These are phyloP conservation scores for Tremellales sp. DNA, from an alignment of 1,284 basidiomycete species.

Conservation along the genomic window DNA sequence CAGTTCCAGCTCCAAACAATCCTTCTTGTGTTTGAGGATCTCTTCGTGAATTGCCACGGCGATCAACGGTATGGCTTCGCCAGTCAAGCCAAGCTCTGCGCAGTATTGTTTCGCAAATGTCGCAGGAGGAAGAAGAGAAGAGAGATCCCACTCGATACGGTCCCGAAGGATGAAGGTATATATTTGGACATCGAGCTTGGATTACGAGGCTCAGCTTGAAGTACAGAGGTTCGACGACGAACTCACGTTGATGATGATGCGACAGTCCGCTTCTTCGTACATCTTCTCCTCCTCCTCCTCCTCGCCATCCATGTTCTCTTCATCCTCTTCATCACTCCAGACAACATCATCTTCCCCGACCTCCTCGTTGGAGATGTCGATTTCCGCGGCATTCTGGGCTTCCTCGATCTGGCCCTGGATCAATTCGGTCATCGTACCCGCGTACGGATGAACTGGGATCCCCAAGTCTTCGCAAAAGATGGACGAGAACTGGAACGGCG, in stretches of 20 bases:
- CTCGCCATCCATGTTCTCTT: conserved; percentile 14
- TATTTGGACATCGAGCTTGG: conserved; percentile 95
- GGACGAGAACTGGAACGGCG: conserved; percentile 75
- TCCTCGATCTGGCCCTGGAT: conserved; percentile 90
- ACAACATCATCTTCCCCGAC: conserved; percentile 38
- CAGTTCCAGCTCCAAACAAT: conserved; percentile 88
- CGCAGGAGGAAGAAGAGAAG: conserved; percentile 86
- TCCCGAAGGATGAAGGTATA: conserved; percentile 84
- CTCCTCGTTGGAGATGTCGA: conserved; percentile 50
- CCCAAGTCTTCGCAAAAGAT: conserved; percentile 86
- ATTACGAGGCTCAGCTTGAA: conserved; percentile 12
- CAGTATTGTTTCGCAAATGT: conserved; percentile 77
- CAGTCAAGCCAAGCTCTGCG: conserved; percentile 78
- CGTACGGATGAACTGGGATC: conserved; percentile 64
- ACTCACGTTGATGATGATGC: conserved; percentile 83
- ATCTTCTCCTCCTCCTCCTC: conserved; percentile 48
- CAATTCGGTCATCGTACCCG: conserved; percentile 72
- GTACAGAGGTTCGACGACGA: conserved; percentile 3
- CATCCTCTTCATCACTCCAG: conserved; percentile 32
- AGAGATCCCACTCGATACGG: conserved; percentile 97
- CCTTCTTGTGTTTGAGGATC: conserved; percentile 88
- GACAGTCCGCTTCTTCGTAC: conserved; percentile 69
- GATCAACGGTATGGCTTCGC: conserved; percentile 82
- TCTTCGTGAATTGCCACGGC: conserved; percentile 93
- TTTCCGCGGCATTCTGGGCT: conserved; percentile 69